Base-by-base conservation (phyloP, 495 filamentous ascomycete genomes). In the Xylaria scruposa region DNA sequence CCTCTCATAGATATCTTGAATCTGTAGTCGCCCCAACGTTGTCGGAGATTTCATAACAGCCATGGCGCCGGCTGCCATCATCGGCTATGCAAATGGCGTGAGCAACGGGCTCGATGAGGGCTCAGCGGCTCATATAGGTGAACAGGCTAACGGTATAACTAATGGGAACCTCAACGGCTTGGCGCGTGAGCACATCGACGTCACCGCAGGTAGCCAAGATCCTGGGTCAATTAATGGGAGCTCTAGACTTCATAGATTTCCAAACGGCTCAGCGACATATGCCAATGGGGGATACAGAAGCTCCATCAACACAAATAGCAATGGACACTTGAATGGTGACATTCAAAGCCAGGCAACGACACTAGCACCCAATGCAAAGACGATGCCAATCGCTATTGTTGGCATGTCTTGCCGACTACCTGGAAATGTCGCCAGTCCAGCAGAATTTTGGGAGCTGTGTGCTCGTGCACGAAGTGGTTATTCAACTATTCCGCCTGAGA, bases 401-500 rank as follows among this genome's bases (percentile, higher is more conserved):
- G 88, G 88, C 38, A 78, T 89, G 78, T 83, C 87, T 15, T 87
- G 83, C 68, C 82, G 83, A 31, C 83, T 89, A 63, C 84, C 88
- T 0, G 84, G 85, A 15, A 84, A 85, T 64, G 88, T 88, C 24
- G 79, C 83, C n/a, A 88, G 80, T 19, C 82, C 86, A 13, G 85
- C 86, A 26, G 82, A 87, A 58, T 87, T 91, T 66, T 90, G 88
- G 88, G 82, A 89, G 47, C 75, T 89, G 19, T 80, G 87, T 40
- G 85, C 91, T 40, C 85, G 91, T 60, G 90, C 90, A 26, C 86
- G 91, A 29, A 81, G 79, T n/a, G 83, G 89, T 69, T 86, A 85
- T 75, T 81, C 85, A 17, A 81, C 88, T 77, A 85, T 92, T 59
- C 93, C 94, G 0, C 80, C 88, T 56, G 90, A 93, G 72, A 88